Conservation (phyloP, 2,329 filamentous ascomycete species). For the Verticillium isaacii region DNA sequence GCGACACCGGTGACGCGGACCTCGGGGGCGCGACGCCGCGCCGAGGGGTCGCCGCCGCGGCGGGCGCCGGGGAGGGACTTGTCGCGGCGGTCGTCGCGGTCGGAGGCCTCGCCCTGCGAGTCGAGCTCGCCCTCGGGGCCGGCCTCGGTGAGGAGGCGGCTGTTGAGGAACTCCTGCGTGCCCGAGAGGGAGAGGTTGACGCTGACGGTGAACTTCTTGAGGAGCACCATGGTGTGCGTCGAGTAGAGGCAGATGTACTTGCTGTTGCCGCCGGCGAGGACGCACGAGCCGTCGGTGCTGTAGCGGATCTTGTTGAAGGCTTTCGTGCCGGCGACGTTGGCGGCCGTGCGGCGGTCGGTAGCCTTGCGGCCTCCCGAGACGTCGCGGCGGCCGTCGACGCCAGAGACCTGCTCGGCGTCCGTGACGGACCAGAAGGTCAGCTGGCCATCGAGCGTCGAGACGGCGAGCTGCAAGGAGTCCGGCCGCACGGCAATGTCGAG, state of each 20-base stretch:
- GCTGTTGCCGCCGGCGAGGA: conserved; percentile 90
- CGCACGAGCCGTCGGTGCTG: conserved; percentile 85
- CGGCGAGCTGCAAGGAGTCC: conserved; percentile 84
- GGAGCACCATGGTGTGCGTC: conserved; percentile 81
- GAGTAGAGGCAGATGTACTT: conserved; percentile 98
- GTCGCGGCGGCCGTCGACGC: conserved; percentile 85
- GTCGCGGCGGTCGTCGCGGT: conserved; percentile 80
- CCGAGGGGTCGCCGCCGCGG: conserved; percentile 75
- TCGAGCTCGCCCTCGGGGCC: conserved; percentile 83
- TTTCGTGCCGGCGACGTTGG: conserved; percentile 86
- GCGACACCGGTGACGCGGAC: conserved; percentile 79
- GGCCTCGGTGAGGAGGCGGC: conserved; percentile 83
- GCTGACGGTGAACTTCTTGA: conserved; percentile 95
- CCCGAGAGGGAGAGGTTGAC: conserved; percentile 94
- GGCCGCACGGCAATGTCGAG: conserved; percentile 82
- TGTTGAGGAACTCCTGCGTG: conserved; percentile 96
- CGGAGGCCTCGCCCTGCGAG: conserved; percentile 80
- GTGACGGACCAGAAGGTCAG: conserved; percentile 91
- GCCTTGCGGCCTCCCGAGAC: conserved; percentile 88
- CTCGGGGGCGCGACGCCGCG: conserved; percentile 70
- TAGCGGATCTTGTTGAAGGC: conserved; percentile 84
- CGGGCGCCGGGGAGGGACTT: conserved; percentile 77
- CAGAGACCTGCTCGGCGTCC: conserved; percentile 80
- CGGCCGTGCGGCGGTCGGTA: conserved; percentile 83
- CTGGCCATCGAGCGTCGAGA: conserved; percentile 90